These are phyloP conservation scores for Suillus ampliporus DNA, from an alignment of 768 basidiomycete species.

Conservation along the genomic window DNA sequence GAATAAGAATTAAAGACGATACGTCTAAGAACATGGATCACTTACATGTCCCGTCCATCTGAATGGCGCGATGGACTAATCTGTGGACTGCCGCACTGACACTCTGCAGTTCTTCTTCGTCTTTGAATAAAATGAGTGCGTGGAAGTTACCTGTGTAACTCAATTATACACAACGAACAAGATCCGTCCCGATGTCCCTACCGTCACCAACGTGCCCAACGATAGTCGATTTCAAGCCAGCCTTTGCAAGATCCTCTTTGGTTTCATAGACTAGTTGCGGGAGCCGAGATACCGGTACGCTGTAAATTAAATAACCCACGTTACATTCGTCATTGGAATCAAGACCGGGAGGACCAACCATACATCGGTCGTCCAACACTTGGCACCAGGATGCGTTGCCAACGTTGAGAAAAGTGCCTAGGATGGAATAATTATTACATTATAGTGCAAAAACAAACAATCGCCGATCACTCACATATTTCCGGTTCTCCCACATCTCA, in stretches of 20 bases:
- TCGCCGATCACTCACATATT: slow-evolving; percentile 51
- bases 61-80: slow-evolving; percentile 72
- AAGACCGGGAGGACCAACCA: slow-evolving; percentile 54
- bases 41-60: slow-evolving; percentile 79
- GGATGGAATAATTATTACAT: neutral
- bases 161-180: neutral
- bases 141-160: slow-evolving; percentile 48
- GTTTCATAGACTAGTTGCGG: slow-evolving; percentile 78
- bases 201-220: slow-evolving; percentile 86
- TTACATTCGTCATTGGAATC: neutral
- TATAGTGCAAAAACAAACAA: neutral
- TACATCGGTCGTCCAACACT: slow-evolving; percentile 89
- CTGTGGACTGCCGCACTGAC: slow-evolving; percentile 70
- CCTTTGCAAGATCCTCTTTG: slow-evolving; percentile 70
- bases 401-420: slow-evolving; percentile 67
- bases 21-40: slow-evolving; percentile 12
- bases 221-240: slow-evolving; percentile 68
- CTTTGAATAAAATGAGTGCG: slow-evolving; percentile 59
- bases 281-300: slow-evolving; percentile 72
- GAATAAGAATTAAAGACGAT: slow-evolving; percentile 11
- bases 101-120: slow-evolving; percentile 59
- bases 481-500: slow-evolving; percentile 83
- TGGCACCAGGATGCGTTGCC: slow-evolving; percentile 63
- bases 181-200: slow-evolving; percentile 42
- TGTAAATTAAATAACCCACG: slow-evolving; percentile 27